Evolutionary conservation across 176 grass and related monocot genomes (phyloP), one percentile per base, ranked within the genome.

Genomic region (Carex myosuroides): DNA sequence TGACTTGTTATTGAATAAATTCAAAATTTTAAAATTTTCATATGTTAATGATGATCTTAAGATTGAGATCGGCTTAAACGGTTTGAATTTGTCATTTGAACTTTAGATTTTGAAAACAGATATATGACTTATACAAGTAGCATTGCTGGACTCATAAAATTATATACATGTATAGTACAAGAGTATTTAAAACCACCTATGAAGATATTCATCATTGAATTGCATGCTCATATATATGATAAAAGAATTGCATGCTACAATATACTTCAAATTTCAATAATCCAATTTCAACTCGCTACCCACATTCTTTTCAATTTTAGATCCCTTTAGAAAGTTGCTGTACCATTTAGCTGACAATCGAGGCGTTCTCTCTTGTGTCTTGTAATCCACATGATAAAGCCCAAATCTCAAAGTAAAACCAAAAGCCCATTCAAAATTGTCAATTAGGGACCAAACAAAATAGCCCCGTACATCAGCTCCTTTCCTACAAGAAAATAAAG

Each of bases 401-500:
- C 93, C 91, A 1, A 91, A 91, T 13, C 87, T 91, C 3, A 53
- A 6, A 1, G 80, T 92, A 86, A 82, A 89, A 0, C 90, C 90
- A 5, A 3, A 84, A 0, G 0, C 1, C 90, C 89, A 95, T 76
- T 95, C 93, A 2, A 92, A 95, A 85, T 88, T 68, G 14, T 95
- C 93, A 0, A 95, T 33, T 10, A 95, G 50, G 60, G 93, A 82
- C 93, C 93, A 95, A 42, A 91, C 24, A 56, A 95, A 95, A 79
- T 95, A 95, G 0, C 90, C 93, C 22, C 85, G 85, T 13, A 95
- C 85, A 41, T 93, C 87, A 55, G 85, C 93, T 86, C 93, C 89
- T 82, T 91, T 87, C 69, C 93, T 95, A 30, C 9, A 87, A 67
- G 29, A 62, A 73, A 13, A 60, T 29, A 14, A 37, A 10, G 42